Conservation (phyloP, 768 basidiomycete species). For the Lentinus tigrinus region DNA sequence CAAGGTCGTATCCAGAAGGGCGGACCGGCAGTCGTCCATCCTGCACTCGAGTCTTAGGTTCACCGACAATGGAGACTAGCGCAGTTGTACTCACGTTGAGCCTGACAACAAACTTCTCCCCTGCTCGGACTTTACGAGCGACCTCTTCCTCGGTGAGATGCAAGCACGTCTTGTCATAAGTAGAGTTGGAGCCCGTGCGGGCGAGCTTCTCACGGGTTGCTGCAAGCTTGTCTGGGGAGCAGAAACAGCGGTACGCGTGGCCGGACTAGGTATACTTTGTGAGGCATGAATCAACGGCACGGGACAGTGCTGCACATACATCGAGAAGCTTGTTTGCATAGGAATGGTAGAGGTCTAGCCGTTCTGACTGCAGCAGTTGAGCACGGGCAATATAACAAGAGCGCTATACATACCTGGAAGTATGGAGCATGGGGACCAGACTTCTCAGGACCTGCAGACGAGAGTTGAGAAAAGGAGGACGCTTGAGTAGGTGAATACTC, state of each 20-base stretch:
- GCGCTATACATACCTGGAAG: conserved; percentile 58
- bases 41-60: conserved; percentile 33
- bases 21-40: conserved; percentile 56
- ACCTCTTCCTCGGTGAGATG: conserved; percentile 87
- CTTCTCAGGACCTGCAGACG: conserved; percentile 65
- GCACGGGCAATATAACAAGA: neutral
- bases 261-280: conserved; percentile 52
- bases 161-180: conserved; percentile 88
- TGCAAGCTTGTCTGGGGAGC: conserved; percentile 68
- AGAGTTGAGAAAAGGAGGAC: neutral
- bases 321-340: conserved; percentile 76
- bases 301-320: conserved; percentile 39
- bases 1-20: conserved; percentile 57
- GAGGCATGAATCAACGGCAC: neutral
- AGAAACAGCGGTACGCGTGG: conserved; percentile 95
- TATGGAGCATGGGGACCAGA: conserved; percentile 82
- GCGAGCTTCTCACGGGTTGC: conserved; percentile 69
- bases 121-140: conserved; percentile 65
- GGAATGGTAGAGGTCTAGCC: conserved; percentile 77
- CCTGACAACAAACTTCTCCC: conserved; percentile 80
- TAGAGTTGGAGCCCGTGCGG: conserved; percentile 68
- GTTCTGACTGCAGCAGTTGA: conserved; percentile 64
- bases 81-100: conserved; percentile 64
- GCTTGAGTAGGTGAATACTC: conserved; percentile 16
- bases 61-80: neutral